Conservation (phyloP, 371 early-diverging fungal genomes). For the Syncephalastrum racemosum region DNA sequence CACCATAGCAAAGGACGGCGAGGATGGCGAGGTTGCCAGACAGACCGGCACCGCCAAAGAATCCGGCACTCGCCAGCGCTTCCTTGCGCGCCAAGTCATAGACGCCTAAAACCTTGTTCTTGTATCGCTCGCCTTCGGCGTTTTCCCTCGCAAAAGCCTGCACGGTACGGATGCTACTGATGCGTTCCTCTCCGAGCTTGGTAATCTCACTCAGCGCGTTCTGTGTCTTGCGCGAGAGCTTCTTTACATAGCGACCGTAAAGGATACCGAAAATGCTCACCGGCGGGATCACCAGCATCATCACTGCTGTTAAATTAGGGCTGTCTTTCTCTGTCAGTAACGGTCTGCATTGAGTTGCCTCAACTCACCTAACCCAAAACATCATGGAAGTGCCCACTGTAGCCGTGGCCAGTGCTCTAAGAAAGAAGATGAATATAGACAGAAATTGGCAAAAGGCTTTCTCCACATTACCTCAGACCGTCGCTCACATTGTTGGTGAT, state of each 20-base stretch:
- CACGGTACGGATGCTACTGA: slow-evolving; percentile 75
- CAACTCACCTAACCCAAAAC: slow-evolving; percentile 60
- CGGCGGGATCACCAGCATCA: slow-evolving; percentile 80
- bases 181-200: slow-evolving; percentile 74
- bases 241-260: slow-evolving; percentile 74
- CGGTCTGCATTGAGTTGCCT: not conserved
- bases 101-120: slow-evolving; percentile 52
- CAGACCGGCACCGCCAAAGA: slow-evolving; percentile 78
- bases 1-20: slow-evolving; percentile 78
- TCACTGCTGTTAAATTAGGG: slow-evolving; percentile 68
- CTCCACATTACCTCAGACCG: slow-evolving; percentile 59
- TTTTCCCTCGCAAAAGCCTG: slow-evolving; percentile 74
- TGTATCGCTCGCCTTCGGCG: slow-evolving; percentile 57
- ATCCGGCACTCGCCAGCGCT: slow-evolving; percentile 69
- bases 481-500: slow-evolving; percentile 80
- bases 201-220: slow-evolving; percentile 71
- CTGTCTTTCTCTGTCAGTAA: slow-evolving; percentile 12
- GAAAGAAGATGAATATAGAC: not conserved
- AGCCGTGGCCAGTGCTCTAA: slow-evolving; percentile 55
- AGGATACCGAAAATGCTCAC: slow-evolving; percentile 69
- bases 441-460: not conserved
- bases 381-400: slow-evolving; percentile 68
- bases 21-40: slow-evolving; percentile 75
- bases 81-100: slow-evolving; percentile 66
- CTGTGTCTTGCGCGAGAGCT: slow-evolving; percentile 67